phyloP scores from a whole-genome alignment of 305 asterid genomes.

The Withania somnifera region DNA sequence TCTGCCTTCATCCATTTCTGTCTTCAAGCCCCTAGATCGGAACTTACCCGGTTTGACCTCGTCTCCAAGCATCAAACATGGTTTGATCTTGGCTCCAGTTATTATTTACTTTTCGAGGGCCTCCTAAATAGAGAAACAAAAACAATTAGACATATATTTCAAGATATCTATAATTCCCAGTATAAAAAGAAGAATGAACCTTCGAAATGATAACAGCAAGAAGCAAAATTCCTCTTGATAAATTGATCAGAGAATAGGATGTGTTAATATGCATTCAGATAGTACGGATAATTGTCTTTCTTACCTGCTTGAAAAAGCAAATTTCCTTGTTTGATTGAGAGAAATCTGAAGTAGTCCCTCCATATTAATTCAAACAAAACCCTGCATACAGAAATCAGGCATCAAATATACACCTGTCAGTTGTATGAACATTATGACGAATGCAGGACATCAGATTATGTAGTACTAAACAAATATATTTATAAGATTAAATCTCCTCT shows the following conservation, averaged over 20 bases:
- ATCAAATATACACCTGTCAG: neutral
- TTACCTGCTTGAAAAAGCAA: slow-evolving; percentile 73
- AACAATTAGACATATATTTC: neutral
- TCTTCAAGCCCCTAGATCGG: neutral
- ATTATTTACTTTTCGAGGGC: slow-evolving; percentile 48
- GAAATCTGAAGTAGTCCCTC: slow-evolving; percentile 93
- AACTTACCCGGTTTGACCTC: slow-evolving; percentile 71
- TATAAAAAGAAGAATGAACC: neutral
- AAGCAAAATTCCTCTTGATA: neutral
- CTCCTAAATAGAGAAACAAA: slow-evolving; percentile 36
- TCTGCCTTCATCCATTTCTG: too few relatives aligned
- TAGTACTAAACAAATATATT: neutral
- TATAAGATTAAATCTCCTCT: neutral
- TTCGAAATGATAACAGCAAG: neutral
- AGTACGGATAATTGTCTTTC: neutral
- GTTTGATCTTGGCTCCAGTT: slow-evolving; percentile 67
- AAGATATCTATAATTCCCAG: neutral
- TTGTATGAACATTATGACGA: neutral
- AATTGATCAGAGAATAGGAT: neutral
- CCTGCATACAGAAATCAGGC: slow-evolving; percentile 31
- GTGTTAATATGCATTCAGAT: neutral
- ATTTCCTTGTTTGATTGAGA: slow-evolving; percentile 73
- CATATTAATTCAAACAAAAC: slow-evolving; percentile 87
- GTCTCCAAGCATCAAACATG: slow-evolving; percentile 72
- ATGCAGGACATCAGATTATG: neutral